phyloP scores from a whole-genome alignment of 495 filamentous ascomycete species.

The Aspergillus diversus region DNA sequence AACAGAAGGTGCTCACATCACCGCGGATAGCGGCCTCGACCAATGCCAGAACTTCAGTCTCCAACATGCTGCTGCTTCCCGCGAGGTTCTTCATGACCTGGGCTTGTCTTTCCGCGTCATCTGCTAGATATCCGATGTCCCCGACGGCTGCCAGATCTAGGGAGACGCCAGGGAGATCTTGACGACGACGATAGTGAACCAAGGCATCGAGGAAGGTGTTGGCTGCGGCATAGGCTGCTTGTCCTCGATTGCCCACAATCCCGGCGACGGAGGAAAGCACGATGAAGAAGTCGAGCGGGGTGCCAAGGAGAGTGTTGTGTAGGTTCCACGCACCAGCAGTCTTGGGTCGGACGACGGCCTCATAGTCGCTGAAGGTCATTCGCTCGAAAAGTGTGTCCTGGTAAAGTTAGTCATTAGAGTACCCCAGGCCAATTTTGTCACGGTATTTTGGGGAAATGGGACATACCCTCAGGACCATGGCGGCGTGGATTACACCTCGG shows the following conservation, averaged over 20 bases:
- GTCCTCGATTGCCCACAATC: constrained; percentile 60
- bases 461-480: constrained; percentile 35
- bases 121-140: background rate
- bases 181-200: background rate
- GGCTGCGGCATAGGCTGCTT: constrained; percentile 66
- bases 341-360: constrained; percentile 44
- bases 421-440: no score
- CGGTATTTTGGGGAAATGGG: constrained; percentile 34
- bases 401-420: no score
- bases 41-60: background rate
- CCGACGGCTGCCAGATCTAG: background rate
- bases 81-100: background rate
- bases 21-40: background rate
- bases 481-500: constrained; percentile 56
- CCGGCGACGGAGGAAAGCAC: constrained; percentile 64
- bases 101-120: background rate
- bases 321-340: constrained; percentile 55
- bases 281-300: constrained; percentile 67
- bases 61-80: background rate
- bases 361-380: constrained; percentile 47
- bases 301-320: constrained; percentile 39
- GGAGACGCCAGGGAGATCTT: background rate
- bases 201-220: constrained; percentile 62
- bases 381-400: constrained; percentile 31
- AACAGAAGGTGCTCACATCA: background rate